Evolutionary conservation across 75 land plant genomes (phyloP), one percentile per base, ranked within the genome.

Genomic region (Pseudotsuga menziesii): DNA sequence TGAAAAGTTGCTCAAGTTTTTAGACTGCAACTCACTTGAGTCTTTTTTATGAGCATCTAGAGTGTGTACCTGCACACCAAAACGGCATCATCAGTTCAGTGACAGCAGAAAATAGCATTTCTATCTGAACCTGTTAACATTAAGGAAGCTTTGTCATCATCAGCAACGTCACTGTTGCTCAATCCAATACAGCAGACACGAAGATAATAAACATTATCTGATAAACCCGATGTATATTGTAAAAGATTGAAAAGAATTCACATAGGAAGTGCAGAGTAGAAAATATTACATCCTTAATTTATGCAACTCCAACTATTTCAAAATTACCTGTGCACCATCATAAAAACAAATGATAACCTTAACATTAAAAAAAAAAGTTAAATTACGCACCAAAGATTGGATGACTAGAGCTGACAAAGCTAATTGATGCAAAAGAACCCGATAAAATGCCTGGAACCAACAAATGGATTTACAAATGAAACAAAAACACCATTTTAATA

Each of bases 401-500:
- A 69, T n/a, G 72, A 69, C 54, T 69, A 69, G 72, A 41, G 72
- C 72, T 41, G 72, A 69, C 72, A 69, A 69, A 69, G 72, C 72
- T 69, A 69, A 69, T 69, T 36, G 72, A 39, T 69, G 72, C 72
- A 69, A 69, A 69, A 69, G 72, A 23, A 69, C 72, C 72, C 48
- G 41, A 69, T 69, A 69, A 69, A 69, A 69, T n/a, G 72, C 72
- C 72, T 69, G 72, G 72, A 69, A 69, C 72, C 44, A 67, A 36
- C 39, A 69, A 69, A n/a, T 69, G 39, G 48, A n/a, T 69, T 69
- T 69, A 69, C 41, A 44, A 69, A 69, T 69, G 54, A 41, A 69
- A 36, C 52, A 35, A 69, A 69, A 69, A 9, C 22, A 35, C 41
- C 52, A 69, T 35, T 69, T 41, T 4, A 41, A 69, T 69, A 20